Conservation (phyloP, 371 early-diverging fungal genomes). For the Actinomortierella ambigua region DNA sequence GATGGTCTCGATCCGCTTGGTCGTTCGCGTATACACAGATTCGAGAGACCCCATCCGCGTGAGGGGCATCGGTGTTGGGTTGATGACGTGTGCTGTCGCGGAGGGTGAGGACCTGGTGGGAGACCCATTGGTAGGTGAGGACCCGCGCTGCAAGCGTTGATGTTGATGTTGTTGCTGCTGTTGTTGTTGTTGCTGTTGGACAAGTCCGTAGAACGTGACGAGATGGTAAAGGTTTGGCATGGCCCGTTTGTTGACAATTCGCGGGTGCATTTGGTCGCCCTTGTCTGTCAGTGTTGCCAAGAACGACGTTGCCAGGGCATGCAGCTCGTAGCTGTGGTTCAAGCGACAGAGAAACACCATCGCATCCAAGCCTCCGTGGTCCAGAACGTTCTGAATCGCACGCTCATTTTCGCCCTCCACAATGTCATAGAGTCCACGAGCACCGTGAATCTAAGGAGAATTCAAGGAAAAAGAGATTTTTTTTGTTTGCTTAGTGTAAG, state of each 20-base stretch:
- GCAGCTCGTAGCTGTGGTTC: conserved; percentile 51
- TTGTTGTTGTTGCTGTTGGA: too few species aligned
- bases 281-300: conserved; percentile 47
- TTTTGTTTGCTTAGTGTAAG: too few species aligned
- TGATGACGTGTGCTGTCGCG: conserved; percentile 16
- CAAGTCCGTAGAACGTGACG: conserved; percentile 12
- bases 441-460: conserved; percentile 60
- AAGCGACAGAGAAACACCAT: conserved; percentile 60
- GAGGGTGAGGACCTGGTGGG: conserved; percentile 7
- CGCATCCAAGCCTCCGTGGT: conserved; percentile 67
- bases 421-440: conserved; percentile 64
- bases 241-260: conserved; percentile 32
- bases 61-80: conserved; percentile 11
- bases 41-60: conserved; percentile 18
- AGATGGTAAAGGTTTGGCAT: conserved; percentile 37
- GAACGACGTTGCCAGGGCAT: conserved; percentile 57
- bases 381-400: conserved; percentile 56
- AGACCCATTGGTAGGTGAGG: background rate
- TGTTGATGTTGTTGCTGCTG: too few species aligned
- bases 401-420: conserved; percentile 61
- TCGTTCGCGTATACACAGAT: conserved; percentile 19
- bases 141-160: too few species aligned
- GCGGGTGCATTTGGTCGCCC: conserved; percentile 21
- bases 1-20: conserved; percentile 23
- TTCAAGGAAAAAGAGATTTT: background rate